Conservation (phyloP, 148 eudicot species). For the Diospyros kaki region DNA sequence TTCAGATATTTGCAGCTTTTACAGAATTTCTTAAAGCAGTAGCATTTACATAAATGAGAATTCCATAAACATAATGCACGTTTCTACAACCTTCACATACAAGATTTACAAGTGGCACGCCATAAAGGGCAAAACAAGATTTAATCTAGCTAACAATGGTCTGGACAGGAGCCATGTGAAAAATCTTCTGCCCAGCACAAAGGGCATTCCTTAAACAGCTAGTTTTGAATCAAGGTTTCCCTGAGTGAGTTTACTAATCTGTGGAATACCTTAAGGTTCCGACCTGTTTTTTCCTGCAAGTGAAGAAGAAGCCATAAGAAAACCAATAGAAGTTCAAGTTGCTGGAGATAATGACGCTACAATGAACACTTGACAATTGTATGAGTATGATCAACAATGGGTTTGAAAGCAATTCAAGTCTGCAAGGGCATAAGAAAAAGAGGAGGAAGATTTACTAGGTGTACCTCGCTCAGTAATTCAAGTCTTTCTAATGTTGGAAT, state of each 20-base stretch:
- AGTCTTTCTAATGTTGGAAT: conserved; percentile 80
- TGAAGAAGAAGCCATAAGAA: conserved; percentile 3
- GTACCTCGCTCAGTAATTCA: conserved; percentile 76
- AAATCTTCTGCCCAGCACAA: neutral
- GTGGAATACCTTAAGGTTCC: conserved; percentile 67
- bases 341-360: neutral
- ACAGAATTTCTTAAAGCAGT: no score
- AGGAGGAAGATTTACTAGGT: neutral
- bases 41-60: neutral
- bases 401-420: neutral
- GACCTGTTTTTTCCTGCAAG: conserved; percentile 81
- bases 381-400: no score
- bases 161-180: neutral
- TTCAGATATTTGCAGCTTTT: no score
- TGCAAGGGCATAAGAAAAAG: neutral
- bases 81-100: neutral
- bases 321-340: neutral
- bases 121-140: neutral
- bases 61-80: neutral
- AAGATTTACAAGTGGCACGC: neutral
- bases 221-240: conserved; percentile 58
- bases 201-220: conserved; percentile 16
- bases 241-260: conserved; percentile 74
- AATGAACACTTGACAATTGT: neutral
- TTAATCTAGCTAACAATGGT: neutral